Percentiles rank a stretch among this genome's conserved stretches.
phyloP scores from a whole-genome alignment of 1,284 basidiomycete genomes.

The Paramarasmius palmivorus region DNA sequence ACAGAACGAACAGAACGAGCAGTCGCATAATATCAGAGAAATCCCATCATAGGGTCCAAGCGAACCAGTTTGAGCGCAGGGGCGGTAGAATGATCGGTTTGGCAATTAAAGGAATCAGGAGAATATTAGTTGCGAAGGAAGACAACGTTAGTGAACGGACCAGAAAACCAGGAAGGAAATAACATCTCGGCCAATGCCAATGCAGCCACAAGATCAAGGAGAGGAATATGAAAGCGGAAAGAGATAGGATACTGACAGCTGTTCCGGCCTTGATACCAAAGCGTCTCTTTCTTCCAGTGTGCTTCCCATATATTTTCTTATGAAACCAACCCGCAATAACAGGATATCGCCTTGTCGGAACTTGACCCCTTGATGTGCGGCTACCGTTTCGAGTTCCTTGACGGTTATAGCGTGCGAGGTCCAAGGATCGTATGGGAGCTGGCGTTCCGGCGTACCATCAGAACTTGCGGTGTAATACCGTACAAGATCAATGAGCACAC shows the following conservation, averaged over 20 bases:
- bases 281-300: slow-evolving; percentile 48
- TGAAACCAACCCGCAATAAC: slow-evolving; percentile 67
- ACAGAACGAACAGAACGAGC: neutral
- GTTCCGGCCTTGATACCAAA: slow-evolving; percentile 45
- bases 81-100: neutral
- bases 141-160: too few species aligned
- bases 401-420: slow-evolving; percentile 57
- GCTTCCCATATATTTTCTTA: slow-evolving; percentile 52
- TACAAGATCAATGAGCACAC: slow-evolving; percentile 68
- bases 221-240: slow-evolving; percentile 2
- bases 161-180: too few species aligned
- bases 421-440: slow-evolving; percentile 68
- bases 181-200: too few species aligned
- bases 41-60: neutral
- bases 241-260: slow-evolving; percentile 42
- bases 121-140: too few species aligned
- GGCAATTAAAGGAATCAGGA: neutral
- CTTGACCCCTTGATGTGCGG: slow-evolving; percentile 56
- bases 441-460: slow-evolving; percentile 24
- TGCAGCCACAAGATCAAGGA: neutral
- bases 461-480: slow-evolving; percentile 42
- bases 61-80: neutral
- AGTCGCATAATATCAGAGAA: neutral
- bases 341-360: slow-evolving; percentile 65
- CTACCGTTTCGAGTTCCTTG: slow-evolving; percentile 60